Percentiles rank a stretch among this genome's conserved stretches.
These are phyloP conservation scores for Zygotorulaspora danielsina DNA, from an alignment of 805 yeast genomes.

Conservation along the genomic window DNA sequence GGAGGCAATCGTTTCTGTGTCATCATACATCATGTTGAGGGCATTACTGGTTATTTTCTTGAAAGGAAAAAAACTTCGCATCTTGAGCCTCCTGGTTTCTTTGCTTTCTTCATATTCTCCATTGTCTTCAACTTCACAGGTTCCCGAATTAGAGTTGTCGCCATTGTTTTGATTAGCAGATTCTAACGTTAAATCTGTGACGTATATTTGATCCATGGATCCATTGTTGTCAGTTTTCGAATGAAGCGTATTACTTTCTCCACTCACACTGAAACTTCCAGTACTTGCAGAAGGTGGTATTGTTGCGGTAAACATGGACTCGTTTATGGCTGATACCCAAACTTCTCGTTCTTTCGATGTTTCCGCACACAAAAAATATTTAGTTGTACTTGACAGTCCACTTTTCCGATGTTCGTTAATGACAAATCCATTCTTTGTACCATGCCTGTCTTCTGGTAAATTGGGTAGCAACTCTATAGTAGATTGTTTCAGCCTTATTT, in stretches of 20 bases:
- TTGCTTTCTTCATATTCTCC: constrained; percentile 26
- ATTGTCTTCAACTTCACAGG: constrained; percentile 13
- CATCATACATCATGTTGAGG: constrained; percentile 11
- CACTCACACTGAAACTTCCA: constrained; percentile 9
- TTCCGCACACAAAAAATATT: constrained; percentile 73
- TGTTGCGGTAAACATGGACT: constrained; percentile 22
- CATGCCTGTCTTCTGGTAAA: constrained; percentile 36
- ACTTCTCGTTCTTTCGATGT: constrained; percentile 68
- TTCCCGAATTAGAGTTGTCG: constrained; percentile 11
- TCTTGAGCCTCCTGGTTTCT: constrained; percentile 46
- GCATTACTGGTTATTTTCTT: constrained; percentile 33
- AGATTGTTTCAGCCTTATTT: constrained; percentile 34
- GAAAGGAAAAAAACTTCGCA: constrained; percentile 60
- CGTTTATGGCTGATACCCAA: constrained; percentile 55
- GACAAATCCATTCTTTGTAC: constrained; percentile 36
- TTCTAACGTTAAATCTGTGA: constrained; percentile 17
- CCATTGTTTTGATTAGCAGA: constrained; percentile 1
- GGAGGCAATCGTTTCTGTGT: constrained; percentile 8
- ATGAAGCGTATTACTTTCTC: constrained; percentile 8
- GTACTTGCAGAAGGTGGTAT: constrained; percentile 11
- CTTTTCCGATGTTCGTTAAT: constrained; percentile 41
- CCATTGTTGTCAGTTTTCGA: constrained; percentile 9
- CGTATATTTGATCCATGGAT: constrained; percentile 20
- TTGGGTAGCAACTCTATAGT: constrained; percentile 39
- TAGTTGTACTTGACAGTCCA: constrained; percentile 39